phyloP scores from a whole-genome alignment of 225 moss, liverwort and hornwort species.

The Straminergon stramineum region DNA sequence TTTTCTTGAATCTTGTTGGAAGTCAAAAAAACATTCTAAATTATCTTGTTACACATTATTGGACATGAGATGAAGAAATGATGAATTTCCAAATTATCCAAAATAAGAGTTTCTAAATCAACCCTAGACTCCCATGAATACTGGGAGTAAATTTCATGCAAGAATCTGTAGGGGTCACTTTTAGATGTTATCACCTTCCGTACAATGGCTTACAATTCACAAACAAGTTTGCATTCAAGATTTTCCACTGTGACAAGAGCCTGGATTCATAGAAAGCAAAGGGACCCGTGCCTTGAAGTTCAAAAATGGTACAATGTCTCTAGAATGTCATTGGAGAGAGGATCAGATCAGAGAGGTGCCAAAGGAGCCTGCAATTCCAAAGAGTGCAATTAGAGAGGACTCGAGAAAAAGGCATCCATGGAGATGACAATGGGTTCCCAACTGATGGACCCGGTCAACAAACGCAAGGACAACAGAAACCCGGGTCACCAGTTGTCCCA shows the following conservation, averaged over 20 bases:
- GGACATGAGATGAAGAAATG: accelerated
- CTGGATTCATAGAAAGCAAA: accelerated
- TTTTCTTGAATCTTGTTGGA: neutral
- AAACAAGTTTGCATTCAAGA: accelerated
- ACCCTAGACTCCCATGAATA: neutral
- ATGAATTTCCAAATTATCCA: neutral
- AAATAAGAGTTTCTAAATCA: neutral
- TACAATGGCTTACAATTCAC: accelerated
- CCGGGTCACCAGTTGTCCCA: neutral
- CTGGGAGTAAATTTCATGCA: neutral
- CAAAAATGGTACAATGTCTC: neutral
- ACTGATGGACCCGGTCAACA: slow-evolving; percentile 3
- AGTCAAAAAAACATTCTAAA: neutral
- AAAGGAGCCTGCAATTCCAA: neutral
- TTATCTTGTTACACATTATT: accelerated
- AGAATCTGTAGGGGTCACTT: accelerated
- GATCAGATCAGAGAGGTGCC: neutral
- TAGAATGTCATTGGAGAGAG: neutral
- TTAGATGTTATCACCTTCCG: too few relatives aligned
- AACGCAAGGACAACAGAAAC: neutral
- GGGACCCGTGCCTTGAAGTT: accelerated
- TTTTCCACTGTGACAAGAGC: accelerated
- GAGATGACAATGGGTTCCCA: neutral
- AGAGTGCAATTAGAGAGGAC: neutral
- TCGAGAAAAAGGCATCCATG: neutral